Conservation (phyloP, 2,329 filamentous ascomycete genomes). For the Lachnellula subtilissima region DNA sequence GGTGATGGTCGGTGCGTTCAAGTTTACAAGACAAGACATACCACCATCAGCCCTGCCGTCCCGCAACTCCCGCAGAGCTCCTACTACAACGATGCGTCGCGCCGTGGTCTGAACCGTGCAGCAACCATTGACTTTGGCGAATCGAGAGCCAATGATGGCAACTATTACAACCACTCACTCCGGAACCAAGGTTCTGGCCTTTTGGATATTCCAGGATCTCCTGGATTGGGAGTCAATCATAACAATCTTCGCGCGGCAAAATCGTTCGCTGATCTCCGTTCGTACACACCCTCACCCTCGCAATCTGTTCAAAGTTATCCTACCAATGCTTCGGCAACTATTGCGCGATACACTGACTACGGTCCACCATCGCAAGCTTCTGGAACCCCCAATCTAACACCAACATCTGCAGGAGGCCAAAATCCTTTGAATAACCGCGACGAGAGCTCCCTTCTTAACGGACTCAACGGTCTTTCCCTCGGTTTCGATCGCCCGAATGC, state of each 20-base stretch:
- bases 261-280: constrained; percentile 92
- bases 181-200: constrained; percentile 75
- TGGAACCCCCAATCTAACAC: constrained; percentile 62
- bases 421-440: constrained; percentile 29
- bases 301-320: constrained; percentile 86
- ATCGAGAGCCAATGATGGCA: constrained; percentile 60
- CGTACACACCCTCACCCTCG: constrained; percentile 90
- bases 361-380: constrained; percentile 54
- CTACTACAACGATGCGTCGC: constrained; percentile 61
- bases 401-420: constrained; percentile 72
- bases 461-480: constrained; percentile 56
- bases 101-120: constrained; percentile 82
- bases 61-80: constrained; percentile 40
- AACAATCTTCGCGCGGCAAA: constrained; percentile 88
- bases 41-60: constrained; percentile 27
- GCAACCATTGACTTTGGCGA: constrained; percentile 97
- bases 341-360: constrained; percentile 50
- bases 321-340: constrained; percentile 58
- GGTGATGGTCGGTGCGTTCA: constrained; percentile 87
- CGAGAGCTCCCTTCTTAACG: constrained; percentile 37
- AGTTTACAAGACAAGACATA: constrained; percentile 64
- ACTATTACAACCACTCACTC: constrained; percentile 69
- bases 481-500: constrained; percentile 34
- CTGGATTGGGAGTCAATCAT: constrained; percentile 57
- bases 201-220: constrained; percentile 83